Conservation (phyloP, 208 protist species). For the Leishmania tropica region DNA sequence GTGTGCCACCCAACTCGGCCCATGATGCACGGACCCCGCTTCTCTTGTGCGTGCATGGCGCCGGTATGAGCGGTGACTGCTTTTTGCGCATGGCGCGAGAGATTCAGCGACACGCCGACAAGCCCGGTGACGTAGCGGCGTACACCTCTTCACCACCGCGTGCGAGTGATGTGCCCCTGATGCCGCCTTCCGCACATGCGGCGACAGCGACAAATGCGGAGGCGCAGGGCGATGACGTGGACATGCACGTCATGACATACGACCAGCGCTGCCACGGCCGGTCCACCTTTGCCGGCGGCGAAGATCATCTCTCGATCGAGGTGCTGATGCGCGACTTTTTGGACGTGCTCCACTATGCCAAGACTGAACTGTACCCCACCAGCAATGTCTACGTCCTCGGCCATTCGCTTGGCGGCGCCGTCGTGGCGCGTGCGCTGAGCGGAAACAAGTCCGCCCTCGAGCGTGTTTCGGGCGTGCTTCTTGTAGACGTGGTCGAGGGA, state of each 20-base stretch:
- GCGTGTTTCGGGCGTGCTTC: constrained; percentile 60
- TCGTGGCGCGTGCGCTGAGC: constrained; percentile 58
- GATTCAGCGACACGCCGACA: constrained; percentile 23
- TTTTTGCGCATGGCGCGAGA: constrained; percentile 62
- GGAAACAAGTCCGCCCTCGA: constrained; percentile 29
- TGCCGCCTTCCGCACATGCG: background rate
- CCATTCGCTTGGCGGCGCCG: constrained; percentile 88
- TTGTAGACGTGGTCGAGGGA: constrained; percentile 93
- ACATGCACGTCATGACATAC: constrained; percentile 66
- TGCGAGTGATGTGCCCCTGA: background rate
- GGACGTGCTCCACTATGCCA: constrained; percentile 44
- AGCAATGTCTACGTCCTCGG: constrained; percentile 73
- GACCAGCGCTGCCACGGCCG: constrained; percentile 91
- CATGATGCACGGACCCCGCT: constrained; percentile 33
- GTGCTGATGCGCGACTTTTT: constrained; percentile 74
- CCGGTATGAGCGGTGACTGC: constrained; percentile 80
- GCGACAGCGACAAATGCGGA: constrained; percentile 7
- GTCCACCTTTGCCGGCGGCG: constrained; percentile 67
- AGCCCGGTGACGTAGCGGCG: background rate
- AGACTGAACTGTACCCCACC: constrained; percentile 42
- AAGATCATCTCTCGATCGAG: constrained; percentile 64
- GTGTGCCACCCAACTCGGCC: too few relatives aligned
- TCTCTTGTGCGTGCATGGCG: constrained; percentile 92
- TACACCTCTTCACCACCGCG: background rate
- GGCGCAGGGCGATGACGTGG: constrained; percentile 33